A percentile compares a stretch with the other conserved stretches of the same genome.
Evolutionary conservation across 2,329 filamentous ascomycete genomes (phyloP).

Genomic region (Penicillium sclerotiorum): DNA sequence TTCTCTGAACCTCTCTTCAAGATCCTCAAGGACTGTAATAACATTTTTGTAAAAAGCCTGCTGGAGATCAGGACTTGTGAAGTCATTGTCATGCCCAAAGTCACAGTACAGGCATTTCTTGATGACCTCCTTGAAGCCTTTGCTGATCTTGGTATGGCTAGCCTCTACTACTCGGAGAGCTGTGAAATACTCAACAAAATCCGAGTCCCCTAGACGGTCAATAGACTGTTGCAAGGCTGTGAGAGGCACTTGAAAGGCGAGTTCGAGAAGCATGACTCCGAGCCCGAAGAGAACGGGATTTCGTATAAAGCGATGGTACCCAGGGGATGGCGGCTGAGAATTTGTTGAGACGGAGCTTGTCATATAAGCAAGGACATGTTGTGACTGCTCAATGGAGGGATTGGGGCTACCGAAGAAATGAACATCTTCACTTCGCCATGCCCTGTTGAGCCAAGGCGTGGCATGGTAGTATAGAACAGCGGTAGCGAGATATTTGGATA

Average conservation of each 20-base stretch:
- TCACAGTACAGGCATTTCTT: slow-evolving; percentile 13
- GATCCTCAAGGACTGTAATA: slow-evolving; percentile 8
- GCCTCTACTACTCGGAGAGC: slow-evolving; percentile 4
- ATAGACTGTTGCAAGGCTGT: neutral
- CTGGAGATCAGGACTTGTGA: slow-evolving; percentile 8
- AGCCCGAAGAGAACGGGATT: slow-evolving; percentile 14
- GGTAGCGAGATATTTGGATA: slow-evolving; percentile 11
- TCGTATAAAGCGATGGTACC: slow-evolving; percentile 6
- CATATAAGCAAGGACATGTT: slow-evolving; percentile 1
- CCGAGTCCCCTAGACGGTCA: neutral
- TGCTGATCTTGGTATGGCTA: neutral
- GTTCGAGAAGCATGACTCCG: slow-evolving; percentile 13
- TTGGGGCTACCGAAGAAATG: neutral
- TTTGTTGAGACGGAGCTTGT: slow-evolving; percentile 1
- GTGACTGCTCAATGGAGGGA: neutral
- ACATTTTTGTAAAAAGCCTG: slow-evolving; percentile 13
- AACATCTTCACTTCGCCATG: slow-evolving; percentile 9
- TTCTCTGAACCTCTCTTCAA: slow-evolving; percentile 2
- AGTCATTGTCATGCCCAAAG: slow-evolving; percentile 11
- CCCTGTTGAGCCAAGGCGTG: slow-evolving; percentile 9
- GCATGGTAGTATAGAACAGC: slow-evolving; percentile 13
- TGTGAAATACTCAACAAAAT: slow-evolving; percentile 9
- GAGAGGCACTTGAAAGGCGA: slow-evolving; percentile 12
- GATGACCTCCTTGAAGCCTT: slow-evolving; percentile 6
- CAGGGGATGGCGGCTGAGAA: neutral